Percentiles rank a stretch among this genome's conserved stretches.
These are phyloP conservation scores for Hsuehochloa calcarea DNA, from an alignment of 176 grass and related monocot genomes.

Conservation along the genomic window DNA sequence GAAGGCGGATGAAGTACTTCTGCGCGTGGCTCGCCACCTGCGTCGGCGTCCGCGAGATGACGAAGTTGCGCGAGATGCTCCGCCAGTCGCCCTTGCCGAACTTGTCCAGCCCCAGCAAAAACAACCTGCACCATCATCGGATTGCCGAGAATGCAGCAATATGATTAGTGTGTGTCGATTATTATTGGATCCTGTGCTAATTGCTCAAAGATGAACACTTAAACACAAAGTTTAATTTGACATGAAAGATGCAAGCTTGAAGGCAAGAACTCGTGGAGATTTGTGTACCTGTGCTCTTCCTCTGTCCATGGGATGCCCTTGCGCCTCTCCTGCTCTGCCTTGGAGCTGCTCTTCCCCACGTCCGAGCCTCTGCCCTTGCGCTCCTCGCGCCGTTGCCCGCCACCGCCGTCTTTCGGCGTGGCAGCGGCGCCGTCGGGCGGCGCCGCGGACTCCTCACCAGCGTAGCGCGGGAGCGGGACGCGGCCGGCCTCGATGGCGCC, in stretches of 20 bases:
- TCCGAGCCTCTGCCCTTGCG: slow-evolving; percentile 37
- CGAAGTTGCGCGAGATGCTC: slow-evolving; percentile 97
- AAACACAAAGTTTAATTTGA: background rate
- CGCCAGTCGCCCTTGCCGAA: slow-evolving; percentile 98
- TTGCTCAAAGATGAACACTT: background rate
- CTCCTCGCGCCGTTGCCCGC: slow-evolving; percentile 43
- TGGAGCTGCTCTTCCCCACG: slow-evolving; percentile 68
- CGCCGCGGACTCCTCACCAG: slow-evolving; percentile 45
- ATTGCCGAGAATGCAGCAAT: background rate
- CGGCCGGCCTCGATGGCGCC: slow-evolving; percentile 76
- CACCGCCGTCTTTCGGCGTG: slow-evolving; percentile 14
- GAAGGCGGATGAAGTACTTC: slow-evolving; percentile 95
- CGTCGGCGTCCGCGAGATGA: slow-evolving; percentile 90
- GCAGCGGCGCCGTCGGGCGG: background rate
- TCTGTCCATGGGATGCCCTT: slow-evolving; percentile 99
- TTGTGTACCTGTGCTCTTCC: slow-evolving; percentile 84
- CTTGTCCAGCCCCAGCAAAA: slow-evolving; percentile 86
- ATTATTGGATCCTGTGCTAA: background rate
- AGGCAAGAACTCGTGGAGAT: background rate
- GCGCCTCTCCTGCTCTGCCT: slow-evolving; percentile 85
- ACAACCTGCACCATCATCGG: slow-evolving; percentile 43
- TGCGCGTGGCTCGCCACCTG: slow-evolving; percentile 98
- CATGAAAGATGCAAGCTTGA: background rate
- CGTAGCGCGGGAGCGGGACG: slow-evolving; percentile 62
- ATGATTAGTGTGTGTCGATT: background rate